A percentile compares a stretch with the other conserved stretches of the same genome.
These are phyloP conservation scores for Termitomyces sp. DNA, from an alignment of 1,284 basidiomycete genomes.

Conservation along the genomic window DNA sequence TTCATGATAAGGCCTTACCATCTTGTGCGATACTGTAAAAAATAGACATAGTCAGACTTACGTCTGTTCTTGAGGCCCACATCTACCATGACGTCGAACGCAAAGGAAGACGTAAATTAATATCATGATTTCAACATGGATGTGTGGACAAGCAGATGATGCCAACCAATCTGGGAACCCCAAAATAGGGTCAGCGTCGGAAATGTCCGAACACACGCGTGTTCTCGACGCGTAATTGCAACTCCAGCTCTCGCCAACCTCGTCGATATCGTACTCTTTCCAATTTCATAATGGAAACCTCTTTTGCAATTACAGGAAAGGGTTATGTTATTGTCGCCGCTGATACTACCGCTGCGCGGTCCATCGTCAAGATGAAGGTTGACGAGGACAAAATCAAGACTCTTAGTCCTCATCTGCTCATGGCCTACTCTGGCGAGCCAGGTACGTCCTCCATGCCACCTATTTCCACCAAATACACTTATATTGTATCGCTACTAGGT, in stretches of 20 bases:
- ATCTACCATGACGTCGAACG: constrained; percentile 15
- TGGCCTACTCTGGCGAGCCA: constrained; percentile 94
- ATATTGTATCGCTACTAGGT: constrained; percentile 41
- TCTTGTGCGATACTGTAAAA: constrained; percentile 59
- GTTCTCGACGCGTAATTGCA: constrained; percentile 18
- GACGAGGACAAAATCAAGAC: constrained; percentile 98
- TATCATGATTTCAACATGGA: not conserved
- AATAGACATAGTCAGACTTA: constrained; percentile 53
- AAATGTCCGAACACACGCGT: constrained; percentile 19
- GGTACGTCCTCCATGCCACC: constrained; percentile 38
- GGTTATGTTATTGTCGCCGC: constrained; percentile 90
- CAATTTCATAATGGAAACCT: constrained; percentile 58
- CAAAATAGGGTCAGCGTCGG: constrained; percentile 18
- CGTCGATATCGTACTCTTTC: not conserved
- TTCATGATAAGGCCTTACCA: constrained; percentile 42
- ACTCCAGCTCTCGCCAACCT: not conserved
- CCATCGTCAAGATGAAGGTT: constrained; percentile 96
- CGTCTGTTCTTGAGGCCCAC: constrained; percentile 30
- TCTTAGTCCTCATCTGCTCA: constrained; percentile 87
- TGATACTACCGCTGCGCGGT: constrained; percentile 85
- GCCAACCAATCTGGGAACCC: constrained; percentile 1
- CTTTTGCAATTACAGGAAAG: constrained; percentile 78
- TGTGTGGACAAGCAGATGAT: not conserved
- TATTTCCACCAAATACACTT: not conserved
- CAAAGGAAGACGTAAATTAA: not conserved